Percentiles rank a stretch among this genome's conserved stretches.
Evolutionary conservation across 2,329 filamentous ascomycete genomes (phyloP).

Genomic region (Trichoderma koningiopsis): DNA sequence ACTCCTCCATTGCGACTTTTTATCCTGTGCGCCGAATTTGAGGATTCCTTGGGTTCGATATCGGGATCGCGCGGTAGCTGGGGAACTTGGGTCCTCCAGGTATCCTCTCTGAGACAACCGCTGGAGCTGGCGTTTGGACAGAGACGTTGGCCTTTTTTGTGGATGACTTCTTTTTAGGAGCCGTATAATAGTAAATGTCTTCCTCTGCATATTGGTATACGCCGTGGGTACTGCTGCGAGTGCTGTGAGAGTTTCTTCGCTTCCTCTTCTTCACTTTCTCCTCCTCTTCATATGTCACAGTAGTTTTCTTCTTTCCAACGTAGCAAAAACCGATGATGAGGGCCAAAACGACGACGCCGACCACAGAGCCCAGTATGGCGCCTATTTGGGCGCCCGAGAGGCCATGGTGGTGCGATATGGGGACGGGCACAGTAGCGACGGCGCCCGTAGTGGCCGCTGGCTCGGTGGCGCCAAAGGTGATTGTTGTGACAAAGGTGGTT

Average conservation of each 20-base stretch:
- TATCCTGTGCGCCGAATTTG: constrained; percentile 18
- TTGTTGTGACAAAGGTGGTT: constrained; percentile 42
- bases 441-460: constrained; percentile 25
- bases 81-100: constrained; percentile 40
- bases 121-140: constrained; percentile 28
- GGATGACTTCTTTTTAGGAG: not conserved
- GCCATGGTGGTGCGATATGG: constrained; percentile 26
- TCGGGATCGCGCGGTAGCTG: constrained; percentile 40
- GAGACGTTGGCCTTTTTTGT: not conserved
- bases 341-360: constrained; percentile 42
- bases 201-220: constrained; percentile 21
- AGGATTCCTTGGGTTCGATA: constrained; percentile 36
- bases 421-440: constrained; percentile 24
- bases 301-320: not conserved
- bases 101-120: constrained; percentile 32
- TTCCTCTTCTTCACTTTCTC: not conserved
- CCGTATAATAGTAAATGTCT: not conserved
- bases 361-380: constrained; percentile 45
- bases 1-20: not conserved
- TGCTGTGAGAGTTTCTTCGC: not conserved
- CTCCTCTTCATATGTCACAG: constrained; percentile 15
- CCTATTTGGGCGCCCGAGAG: constrained; percentile 44
- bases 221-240: not conserved
- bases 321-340: constrained; percentile 40
- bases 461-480: constrained; percentile 35